Evolutionary conservation across 257 asterid genomes (phyloP).

Genomic region (Plantago elongata): DNA sequence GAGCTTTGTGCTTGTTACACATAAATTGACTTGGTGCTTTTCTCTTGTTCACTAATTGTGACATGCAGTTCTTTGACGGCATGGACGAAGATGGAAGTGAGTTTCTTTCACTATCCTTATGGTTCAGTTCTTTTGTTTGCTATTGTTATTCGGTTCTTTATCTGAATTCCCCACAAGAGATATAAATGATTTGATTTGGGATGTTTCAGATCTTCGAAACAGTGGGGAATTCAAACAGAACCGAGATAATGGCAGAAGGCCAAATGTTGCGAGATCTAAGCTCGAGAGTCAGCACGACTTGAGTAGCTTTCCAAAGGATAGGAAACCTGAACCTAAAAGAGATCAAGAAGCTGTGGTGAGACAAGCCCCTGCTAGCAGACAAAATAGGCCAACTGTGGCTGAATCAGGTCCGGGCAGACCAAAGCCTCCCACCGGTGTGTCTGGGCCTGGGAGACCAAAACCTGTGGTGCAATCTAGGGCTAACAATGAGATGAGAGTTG

Average conservation of each 20-base stretch:
- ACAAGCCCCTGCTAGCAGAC: slow-evolving; percentile 38
- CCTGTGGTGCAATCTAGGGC: slow-evolving; percentile 37
- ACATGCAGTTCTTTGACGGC: slow-evolving; percentile 77
- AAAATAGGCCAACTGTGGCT: slow-evolving; percentile 31
- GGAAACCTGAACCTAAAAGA: slow-evolving; percentile 39
- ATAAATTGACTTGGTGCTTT: slow-evolving; percentile 21
- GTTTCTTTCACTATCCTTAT: slow-evolving; percentile 38
- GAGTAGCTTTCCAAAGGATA: slow-evolving; percentile 32
- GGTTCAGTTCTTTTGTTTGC: slow-evolving; percentile 25
- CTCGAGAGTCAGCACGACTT: slow-evolving; percentile 23
- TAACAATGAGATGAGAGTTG: slow-evolving; percentile 33
- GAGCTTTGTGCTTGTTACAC: background rate
- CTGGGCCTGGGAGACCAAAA: slow-evolving; percentile 49
- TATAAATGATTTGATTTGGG: slow-evolving; percentile 35
- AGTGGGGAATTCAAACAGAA: slow-evolving; percentile 73
- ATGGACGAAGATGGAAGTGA: slow-evolving; percentile 99
- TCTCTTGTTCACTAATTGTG: slow-evolving; percentile 28
- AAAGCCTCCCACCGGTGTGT: slow-evolving; percentile 33
- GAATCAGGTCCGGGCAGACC: slow-evolving; percentile 49
- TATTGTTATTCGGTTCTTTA: slow-evolving; percentile 48
- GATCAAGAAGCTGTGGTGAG: slow-evolving; percentile 36
- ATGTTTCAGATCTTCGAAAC: slow-evolving; percentile 75
- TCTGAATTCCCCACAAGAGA: slow-evolving; percentile 47
- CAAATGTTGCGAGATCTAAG: slow-evolving; percentile 29
- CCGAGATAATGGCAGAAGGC: slow-evolving; percentile 64